These are phyloP conservation scores for Bjerkandera adusta DNA, from an alignment of 1,284 basidiomycete genomes.

Conservation along the genomic window DNA sequence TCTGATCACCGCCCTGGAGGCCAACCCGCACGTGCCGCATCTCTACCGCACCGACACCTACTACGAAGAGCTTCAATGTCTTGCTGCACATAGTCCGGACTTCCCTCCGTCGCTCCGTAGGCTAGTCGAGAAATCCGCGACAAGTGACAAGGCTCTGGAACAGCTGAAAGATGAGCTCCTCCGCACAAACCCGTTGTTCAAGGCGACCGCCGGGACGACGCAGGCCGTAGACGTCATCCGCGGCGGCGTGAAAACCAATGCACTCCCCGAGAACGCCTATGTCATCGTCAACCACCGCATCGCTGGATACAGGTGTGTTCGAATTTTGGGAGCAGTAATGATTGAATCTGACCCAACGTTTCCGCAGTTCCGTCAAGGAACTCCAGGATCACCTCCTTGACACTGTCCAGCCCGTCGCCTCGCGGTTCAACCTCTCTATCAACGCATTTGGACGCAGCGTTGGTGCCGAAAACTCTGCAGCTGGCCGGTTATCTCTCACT, in stretches of 20 bases:
- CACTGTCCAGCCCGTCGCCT: constrained; percentile 41
- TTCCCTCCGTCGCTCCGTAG: constrained; percentile 36
- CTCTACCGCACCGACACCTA: constrained; percentile 31
- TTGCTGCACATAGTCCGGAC: constrained; percentile 43
- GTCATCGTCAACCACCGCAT: constrained; percentile 55
- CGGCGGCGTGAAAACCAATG: constrained; percentile 64
- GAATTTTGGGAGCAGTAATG: neutral
- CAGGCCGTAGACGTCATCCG: constrained; percentile 68
- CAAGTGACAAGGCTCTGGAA: constrained; percentile 39
- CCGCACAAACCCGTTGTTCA: constrained; percentile 25
- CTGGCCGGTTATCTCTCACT: constrained; percentile 31
- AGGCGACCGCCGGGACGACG: constrained; percentile 55
- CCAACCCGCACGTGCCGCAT: constrained; percentile 39
- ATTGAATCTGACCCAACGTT: constrained; percentile 27
- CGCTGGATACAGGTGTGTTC: constrained; percentile 36
- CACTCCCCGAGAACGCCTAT: constrained; percentile 52
- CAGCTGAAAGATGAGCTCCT: constrained; percentile 39
- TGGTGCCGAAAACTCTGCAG: constrained; percentile 18
- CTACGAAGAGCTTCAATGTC: constrained; percentile 33
- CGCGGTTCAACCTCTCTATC: constrained; percentile 49
- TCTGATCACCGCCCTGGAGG: constrained; percentile 51
- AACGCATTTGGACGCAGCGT: constrained; percentile 43
- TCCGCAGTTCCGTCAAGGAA: constrained; percentile 40
- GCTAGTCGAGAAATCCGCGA: constrained; percentile 35
- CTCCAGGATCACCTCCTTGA: constrained; percentile 39